Evolutionary conservation across 805 yeast genomes (phyloP), one percentile per base, ranked within the genome.

Genomic region (Saturnispora sanitii): DNA sequence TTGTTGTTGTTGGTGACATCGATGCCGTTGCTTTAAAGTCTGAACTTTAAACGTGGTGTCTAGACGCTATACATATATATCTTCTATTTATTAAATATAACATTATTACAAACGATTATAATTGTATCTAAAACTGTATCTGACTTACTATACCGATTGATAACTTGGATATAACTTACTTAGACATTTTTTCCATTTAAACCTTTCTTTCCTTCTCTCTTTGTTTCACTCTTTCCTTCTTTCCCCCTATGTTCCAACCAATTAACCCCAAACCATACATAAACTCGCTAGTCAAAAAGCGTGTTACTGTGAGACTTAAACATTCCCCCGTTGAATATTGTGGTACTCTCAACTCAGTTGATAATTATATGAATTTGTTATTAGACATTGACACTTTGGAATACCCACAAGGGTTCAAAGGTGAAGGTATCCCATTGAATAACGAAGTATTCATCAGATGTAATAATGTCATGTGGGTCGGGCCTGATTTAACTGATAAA

Each of bases 211-310:
- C n/a, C 16, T 31, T 15, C 20, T 34, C 17, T 20, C 23, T 15
- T 60, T 61, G 66, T 61, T 65, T n/a, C n/a, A n/a, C n/a, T n/a
- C n/a, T 7, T 27, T 12, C 30, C n/a, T 6, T 27, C 30, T 27
- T 27, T n/a, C n/a, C 13, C 30, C 11, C 26, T 7, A 27, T 27
- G 13, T 70, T 72, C 48, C 73, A 68, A 47, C 92, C 95, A 15
- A 67, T 81, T 18, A 85, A 86, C 53, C 96, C 96, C 13, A 87
- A 83, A 56, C 95, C 95, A n/a, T 92, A 79, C 51, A 67, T 92
- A 35, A 79, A 79, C 46, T 79, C 82, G 19, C 72, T 92, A 33
- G 68, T 82, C n/a, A 78, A 80, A 42, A 70, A 79, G 44, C 68
- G 64, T 26, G 87, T 90, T 11, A 64, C 78, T 11, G 90, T 92